Conservation (phyloP, 371 early-diverging fungal species). For the Lichtheimia ornata region DNA sequence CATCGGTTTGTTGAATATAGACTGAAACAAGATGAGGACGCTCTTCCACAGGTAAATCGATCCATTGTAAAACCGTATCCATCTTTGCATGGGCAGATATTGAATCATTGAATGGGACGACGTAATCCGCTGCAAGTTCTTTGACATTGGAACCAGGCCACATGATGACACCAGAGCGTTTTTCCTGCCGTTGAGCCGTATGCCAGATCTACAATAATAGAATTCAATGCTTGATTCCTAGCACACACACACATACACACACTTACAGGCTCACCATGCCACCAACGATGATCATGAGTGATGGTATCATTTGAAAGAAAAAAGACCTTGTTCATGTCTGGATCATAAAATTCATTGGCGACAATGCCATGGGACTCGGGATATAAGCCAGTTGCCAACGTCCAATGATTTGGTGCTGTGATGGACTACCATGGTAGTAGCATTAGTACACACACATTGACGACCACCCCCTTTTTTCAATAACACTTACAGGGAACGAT, state of each 20-base stretch:
- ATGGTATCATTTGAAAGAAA: constrained; percentile 61
- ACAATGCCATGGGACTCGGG: constrained; percentile 94
- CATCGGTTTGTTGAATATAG: constrained; percentile 84
- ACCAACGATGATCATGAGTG: constrained; percentile 70
- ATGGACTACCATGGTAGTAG: constrained; percentile 35
- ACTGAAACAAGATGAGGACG: constrained; percentile 77
- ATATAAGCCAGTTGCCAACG: constrained; percentile 87
- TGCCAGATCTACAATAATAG: constrained; percentile 71
- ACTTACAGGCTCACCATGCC: constrained; percentile 82
- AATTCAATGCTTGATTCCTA: neutral
- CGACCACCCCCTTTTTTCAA: neutral
- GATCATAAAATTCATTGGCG: constrained; percentile 86
- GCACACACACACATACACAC: constrained; percentile 1
- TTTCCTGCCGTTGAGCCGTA: constrained; percentile 69
- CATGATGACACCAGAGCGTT: constrained; percentile 73
- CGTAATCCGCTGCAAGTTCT: constrained; percentile 65
- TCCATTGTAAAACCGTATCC: constrained; percentile 67
- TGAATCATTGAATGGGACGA: constrained; percentile 51
- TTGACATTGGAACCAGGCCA: constrained; percentile 86
- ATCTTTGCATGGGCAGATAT: constrained; percentile 58
- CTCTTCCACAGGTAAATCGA: constrained; percentile 63
- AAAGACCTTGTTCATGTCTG: constrained; percentile 69
- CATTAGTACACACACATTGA: neutral
- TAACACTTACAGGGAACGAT: constrained; percentile 65
- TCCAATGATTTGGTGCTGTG: constrained; percentile 95